phyloP scores from a whole-genome alignment of 305 asterid species.

The Fraxinus baroniana region DNA sequence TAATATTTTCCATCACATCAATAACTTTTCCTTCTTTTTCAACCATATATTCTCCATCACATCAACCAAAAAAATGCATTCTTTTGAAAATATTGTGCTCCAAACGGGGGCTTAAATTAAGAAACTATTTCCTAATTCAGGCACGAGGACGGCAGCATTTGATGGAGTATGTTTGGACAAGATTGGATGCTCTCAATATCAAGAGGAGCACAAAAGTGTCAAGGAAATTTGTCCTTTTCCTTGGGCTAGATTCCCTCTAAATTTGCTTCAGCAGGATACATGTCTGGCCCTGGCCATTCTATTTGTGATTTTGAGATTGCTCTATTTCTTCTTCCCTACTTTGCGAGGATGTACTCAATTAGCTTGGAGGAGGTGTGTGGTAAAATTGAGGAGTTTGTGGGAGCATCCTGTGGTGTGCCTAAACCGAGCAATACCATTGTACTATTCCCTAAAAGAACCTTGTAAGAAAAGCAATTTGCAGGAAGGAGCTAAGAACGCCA shows the following conservation, averaged over 20 bases:
- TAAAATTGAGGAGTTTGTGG: slow-evolving; percentile 64
- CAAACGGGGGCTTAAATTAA: neutral
- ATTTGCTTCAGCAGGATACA: slow-evolving; percentile 77
- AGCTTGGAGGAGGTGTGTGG: slow-evolving; percentile 61
- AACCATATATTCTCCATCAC: too few species aligned
- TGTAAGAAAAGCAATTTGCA: slow-evolving; percentile 83
- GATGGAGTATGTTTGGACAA: slow-evolving; percentile 46
- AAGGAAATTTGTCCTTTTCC: slow-evolving; percentile 82
- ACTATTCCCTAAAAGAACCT: slow-evolving; percentile 66
- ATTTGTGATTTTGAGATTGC: slow-evolving; percentile 69
- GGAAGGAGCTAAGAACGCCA: slow-evolving; percentile 93
- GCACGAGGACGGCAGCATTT: slow-evolving; percentile 40
- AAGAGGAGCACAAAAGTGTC: slow-evolving; percentile 32
- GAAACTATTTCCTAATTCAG: slow-evolving; percentile 37
- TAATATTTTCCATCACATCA: too few species aligned
- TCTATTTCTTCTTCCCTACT: slow-evolving; percentile 53
- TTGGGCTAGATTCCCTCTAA: slow-evolving; percentile 94
- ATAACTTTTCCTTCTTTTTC: too few species aligned
- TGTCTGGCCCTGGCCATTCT: slow-evolving; percentile 78
- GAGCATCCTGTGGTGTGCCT: slow-evolving; percentile 55
- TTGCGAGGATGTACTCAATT: slow-evolving; percentile 43
- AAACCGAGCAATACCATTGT: slow-evolving; percentile 57
- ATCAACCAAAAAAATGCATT: too few species aligned
- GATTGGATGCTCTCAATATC: slow-evolving; percentile 52
- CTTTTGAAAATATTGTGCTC: too few species aligned